These are phyloP conservation scores for Craterostigma plantagineum DNA, from an alignment of 257 asterid genomes.

Conservation along the genomic window DNA sequence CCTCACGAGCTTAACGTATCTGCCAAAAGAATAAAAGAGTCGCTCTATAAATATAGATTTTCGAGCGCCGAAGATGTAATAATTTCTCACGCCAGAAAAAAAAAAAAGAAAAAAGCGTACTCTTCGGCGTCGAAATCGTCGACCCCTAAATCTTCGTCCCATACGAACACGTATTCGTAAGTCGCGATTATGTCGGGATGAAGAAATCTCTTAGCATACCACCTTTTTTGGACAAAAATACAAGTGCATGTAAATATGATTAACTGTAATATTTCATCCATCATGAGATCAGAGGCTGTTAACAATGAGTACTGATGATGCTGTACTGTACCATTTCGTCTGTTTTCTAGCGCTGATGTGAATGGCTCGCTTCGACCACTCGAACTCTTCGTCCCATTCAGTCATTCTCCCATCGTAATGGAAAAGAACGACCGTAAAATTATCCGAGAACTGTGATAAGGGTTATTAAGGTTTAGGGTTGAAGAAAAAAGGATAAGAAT, in stretches of 20 bases:
- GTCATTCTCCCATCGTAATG: conserved; percentile 55
- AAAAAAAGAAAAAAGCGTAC: neutral
- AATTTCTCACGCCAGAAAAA: too few relatives aligned
- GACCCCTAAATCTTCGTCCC: neutral
- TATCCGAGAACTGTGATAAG: conserved; percentile 54
- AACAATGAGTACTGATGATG: too few relatives aligned
- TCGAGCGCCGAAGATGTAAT: too few relatives aligned
- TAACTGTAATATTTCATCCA: neutral
- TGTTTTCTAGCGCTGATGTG: conserved; percentile 42
- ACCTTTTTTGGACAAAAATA: neutral
- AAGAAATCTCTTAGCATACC: neutral
- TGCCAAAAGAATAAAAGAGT: too few relatives aligned
- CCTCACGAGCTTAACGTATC: neutral
- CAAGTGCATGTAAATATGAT: neutral
- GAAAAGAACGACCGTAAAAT: conserved; percentile 41
- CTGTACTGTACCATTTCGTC: conserved; percentile 32
- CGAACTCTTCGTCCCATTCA: conserved; percentile 69
- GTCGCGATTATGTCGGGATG: neutral
- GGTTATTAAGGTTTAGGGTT: too few relatives aligned
- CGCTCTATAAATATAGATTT: too few relatives aligned
- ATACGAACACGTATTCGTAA: neutral
- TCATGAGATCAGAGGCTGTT: too few relatives aligned
- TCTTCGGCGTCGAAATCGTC: neutral
- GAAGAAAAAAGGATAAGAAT: too few relatives aligned
- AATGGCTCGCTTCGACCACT: conserved; percentile 59